Conservation (phyloP, 345 rosid species). For the Euphorbia tirucalli region DNA sequence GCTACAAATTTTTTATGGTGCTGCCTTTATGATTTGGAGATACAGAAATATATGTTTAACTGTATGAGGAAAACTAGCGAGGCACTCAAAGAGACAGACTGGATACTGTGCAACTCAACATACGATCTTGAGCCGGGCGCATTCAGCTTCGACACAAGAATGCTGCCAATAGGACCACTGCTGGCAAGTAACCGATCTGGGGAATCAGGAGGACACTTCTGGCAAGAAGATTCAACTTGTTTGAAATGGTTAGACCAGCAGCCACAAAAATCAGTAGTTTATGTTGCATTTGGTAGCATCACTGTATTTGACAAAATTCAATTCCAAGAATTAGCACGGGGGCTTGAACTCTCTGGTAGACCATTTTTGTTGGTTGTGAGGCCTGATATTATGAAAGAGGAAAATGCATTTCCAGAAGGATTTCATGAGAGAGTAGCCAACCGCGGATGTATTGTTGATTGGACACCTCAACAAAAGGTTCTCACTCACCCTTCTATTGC, state of each 20-base stretch:
- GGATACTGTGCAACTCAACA: neutral
- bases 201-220: neutral
- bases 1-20: neutral
- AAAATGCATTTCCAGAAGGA: neutral
- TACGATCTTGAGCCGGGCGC: neutral
- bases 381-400: neutral
- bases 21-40: neutral
- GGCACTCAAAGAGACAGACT: neutral
- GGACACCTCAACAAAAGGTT: constrained; percentile 10
- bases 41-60: neutral
- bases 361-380: neutral
- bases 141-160: neutral
- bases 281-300: constrained; percentile 5
- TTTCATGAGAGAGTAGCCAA: neutral
- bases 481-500: neutral
- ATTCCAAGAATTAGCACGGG: no score
- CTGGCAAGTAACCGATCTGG: neutral
- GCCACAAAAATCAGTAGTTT: neutral
- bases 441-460: neutral
- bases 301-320: neutral
- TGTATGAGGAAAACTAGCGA: neutral
- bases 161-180: neutral
- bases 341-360: neutral
- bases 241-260: constrained; percentile 1
- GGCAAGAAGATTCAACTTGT: constrained; percentile 1